Percentiles rank a stretch among this genome's conserved stretches.
Conservation (phyloP, 441 rosid species). For the Dalechampia spathulata region DNA sequence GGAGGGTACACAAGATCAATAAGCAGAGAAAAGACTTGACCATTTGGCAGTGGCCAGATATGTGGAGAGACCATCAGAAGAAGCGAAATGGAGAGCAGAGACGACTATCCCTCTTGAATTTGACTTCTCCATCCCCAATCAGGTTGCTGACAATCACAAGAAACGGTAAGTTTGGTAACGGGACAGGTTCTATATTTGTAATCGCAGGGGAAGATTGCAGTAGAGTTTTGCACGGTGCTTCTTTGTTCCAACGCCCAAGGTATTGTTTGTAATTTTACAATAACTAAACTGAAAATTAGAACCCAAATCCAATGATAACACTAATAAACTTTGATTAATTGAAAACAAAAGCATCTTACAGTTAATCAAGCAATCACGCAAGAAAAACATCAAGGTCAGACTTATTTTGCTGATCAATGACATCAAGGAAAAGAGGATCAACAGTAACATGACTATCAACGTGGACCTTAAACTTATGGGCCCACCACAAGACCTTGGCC, state of each 20-base stretch:
- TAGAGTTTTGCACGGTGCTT: no score
- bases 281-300: no score
- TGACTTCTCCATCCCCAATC: conserved; percentile 8
- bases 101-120: conserved; percentile 35
- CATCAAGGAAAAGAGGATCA: conserved; percentile 73
- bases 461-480: conserved; percentile 63
- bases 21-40: conserved; percentile 17
- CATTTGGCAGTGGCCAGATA: conserved; percentile 56
- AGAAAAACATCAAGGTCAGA: conserved; percentile 47
- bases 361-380: conserved; percentile 8
- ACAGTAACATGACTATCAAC: conserved; percentile 72
- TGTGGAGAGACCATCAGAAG: conserved; percentile 54
- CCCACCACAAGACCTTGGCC: conserved; percentile 80
- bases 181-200: no score
- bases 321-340: no score
- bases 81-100: conserved; percentile 59
- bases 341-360: no score
- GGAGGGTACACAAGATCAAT: no score
- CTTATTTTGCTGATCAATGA: conserved; percentile 67
- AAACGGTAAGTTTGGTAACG: no score
- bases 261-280: no score
- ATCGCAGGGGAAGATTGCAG: no score
- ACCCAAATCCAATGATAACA: no score
- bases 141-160: no score
- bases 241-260: no score